These are phyloP conservation scores for Cystobasidium ongulense DNA, from an alignment of 768 basidiomycete genomes.

Conservation along the genomic window DNA sequence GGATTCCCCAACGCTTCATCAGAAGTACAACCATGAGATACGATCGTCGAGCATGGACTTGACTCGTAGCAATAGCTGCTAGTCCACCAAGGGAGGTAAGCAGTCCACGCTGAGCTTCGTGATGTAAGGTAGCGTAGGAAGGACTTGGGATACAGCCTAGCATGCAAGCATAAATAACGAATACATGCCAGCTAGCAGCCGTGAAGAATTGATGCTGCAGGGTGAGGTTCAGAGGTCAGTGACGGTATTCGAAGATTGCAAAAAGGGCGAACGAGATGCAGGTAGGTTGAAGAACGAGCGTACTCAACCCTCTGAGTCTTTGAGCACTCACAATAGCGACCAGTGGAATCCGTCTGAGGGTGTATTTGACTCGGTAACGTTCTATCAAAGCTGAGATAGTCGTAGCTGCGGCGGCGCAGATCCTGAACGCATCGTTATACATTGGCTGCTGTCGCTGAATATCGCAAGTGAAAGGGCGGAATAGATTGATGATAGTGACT, in stretches of 20 bases:
- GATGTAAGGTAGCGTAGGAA: not conserved
- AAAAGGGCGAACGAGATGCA: no score
- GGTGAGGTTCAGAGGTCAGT: no score
- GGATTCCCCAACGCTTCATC: conserved; percentile 7
- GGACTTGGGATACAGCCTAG: not conserved
- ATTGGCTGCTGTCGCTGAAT: not conserved
- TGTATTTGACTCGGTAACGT: not conserved
- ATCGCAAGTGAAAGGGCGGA: conserved; percentile 13
- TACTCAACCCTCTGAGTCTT: no score
- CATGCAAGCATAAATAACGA: conserved; percentile 20
- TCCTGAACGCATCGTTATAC: not conserved
- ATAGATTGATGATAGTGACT: not conserved
- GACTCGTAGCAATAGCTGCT: conserved; percentile 14
- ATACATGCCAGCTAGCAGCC: not conserved
- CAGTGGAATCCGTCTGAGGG: not conserved
- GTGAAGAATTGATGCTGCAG: conserved; percentile 23
- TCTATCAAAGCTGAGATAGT: not conserved
- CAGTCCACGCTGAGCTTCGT: not conserved
- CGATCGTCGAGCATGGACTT: conserved; percentile 1
- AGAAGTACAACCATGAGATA: not conserved
- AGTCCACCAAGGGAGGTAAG: conserved; percentile 7
- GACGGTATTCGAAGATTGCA: not conserved
- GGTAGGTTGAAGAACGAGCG: no score
- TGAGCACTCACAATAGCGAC: not conserved
- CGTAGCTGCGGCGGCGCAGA: not conserved